Percentiles rank a stretch among this genome's conserved stretches.
phyloP scores from a whole-genome alignment of 495 filamentous ascomycete genomes.

The Sabuloglossum arenarium region DNA sequence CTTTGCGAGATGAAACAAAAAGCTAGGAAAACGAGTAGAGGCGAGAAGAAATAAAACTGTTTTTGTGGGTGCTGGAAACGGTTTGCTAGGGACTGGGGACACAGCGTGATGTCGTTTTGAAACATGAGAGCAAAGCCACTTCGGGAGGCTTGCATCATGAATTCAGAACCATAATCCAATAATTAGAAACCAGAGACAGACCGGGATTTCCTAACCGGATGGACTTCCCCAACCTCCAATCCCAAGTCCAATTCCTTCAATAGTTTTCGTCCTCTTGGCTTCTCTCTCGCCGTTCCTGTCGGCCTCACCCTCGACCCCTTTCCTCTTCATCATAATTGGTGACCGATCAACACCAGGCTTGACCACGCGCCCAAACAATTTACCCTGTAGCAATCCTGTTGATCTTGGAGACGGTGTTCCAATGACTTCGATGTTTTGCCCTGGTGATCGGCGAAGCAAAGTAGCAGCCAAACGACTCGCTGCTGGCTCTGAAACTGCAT shows the following conservation, averaged over 20 bases:
- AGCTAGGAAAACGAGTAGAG: no score
- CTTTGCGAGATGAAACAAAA: no score
- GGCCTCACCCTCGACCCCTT: slow-evolving; percentile 27
- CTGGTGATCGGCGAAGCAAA: slow-evolving; percentile 27
- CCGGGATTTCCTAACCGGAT: neutral
- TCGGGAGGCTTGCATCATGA: no score
- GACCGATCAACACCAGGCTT: slow-evolving; percentile 30
- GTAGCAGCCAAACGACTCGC: slow-evolving; percentile 28
- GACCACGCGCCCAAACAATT: slow-evolving; percentile 44
- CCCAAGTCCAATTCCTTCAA: slow-evolving; percentile 38
- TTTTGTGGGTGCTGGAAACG: no score
- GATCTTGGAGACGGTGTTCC: slow-evolving; percentile 15
- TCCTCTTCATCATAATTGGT: slow-evolving; percentile 5
- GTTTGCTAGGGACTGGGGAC: no score
- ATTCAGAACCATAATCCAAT: neutral
- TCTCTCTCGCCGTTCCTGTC: slow-evolving; percentile 20
- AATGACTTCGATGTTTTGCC: slow-evolving; percentile 10
- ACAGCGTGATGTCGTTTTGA: no score
- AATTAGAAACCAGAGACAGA: neutral
- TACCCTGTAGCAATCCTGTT: slow-evolving; percentile 34
- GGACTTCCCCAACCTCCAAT: slow-evolving; percentile 18
- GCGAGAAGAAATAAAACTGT: no score
- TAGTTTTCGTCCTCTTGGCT: neutral
- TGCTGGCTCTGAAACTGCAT: slow-evolving; percentile 30
- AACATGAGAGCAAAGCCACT: no score